A percentile compares a stretch with the other conserved stretches of the same genome.
Conservation (phyloP, 2,329 filamentous ascomycete species). For the Aspergillus neoniger region DNA sequence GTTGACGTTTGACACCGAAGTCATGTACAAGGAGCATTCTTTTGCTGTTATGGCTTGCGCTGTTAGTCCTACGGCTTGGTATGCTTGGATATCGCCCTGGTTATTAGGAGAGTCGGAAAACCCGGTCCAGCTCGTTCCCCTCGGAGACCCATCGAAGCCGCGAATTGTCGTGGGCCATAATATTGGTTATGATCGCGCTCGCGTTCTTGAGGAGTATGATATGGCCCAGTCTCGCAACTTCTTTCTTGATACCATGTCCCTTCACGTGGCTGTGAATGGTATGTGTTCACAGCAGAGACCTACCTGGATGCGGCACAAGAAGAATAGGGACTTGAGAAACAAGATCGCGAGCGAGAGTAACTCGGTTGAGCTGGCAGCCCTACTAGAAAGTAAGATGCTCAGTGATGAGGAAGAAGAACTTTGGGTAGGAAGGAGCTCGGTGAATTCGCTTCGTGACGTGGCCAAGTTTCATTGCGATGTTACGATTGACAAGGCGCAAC, state of each 20-base stretch:
- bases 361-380: conserved; percentile 67
- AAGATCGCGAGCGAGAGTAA: conserved; percentile 72
- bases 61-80: conserved; percentile 86
- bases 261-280: conserved; percentile 96
- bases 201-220: conserved; percentile 86
- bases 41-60: conserved; percentile 98
- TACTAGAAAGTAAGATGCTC: conserved; percentile 68
- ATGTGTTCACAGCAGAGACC: conserved; percentile 98
- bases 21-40: conserved; percentile 89
- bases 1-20: conserved; percentile 93
- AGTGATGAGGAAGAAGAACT: conserved; percentile 87
- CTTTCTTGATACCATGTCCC: conserved; percentile 96
- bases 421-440: conserved; percentile 91
- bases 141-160: conserved; percentile 73
- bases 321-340: conserved; percentile 80
- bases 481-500: conserved; percentile 82
- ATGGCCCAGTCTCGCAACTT: conserved; percentile 78
- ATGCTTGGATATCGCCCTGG: conserved; percentile 97
- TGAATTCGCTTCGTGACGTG: conserved; percentile 93
- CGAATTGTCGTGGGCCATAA: conserved; percentile 92
- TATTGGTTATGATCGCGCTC: conserved; percentile 88
- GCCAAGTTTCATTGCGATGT: conserved; percentile 94
- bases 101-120: conserved; percentile 77
- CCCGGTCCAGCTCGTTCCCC: conserved; percentile 78
- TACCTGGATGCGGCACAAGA: conserved; percentile 96